A percentile compares a stretch with the other conserved stretches of the same genome.
Evolutionary conservation across 495 filamentous ascomycete species (phyloP).

Genomic region (Copromyces sp.): DNA sequence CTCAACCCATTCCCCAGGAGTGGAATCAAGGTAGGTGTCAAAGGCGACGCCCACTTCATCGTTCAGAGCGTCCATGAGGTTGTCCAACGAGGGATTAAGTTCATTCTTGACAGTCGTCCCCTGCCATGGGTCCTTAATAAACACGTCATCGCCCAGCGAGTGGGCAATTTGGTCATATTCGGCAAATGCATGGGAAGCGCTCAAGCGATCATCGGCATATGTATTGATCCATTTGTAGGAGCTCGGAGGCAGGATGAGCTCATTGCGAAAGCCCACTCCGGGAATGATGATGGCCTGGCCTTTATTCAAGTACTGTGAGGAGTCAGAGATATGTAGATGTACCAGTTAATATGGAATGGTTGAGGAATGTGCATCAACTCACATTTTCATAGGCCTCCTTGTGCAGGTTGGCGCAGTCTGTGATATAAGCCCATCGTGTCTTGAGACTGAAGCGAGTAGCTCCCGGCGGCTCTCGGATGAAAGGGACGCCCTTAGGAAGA

Average conservation of each 20-base stretch:
- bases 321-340: neutral
- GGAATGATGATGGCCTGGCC: slow-evolving; percentile 28
- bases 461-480: slow-evolving; percentile 13
- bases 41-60: slow-evolving; percentile 15
- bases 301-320: slow-evolving; percentile 20
- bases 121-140: slow-evolving; percentile 7
- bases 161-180: slow-evolving; percentile 10
- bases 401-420: slow-evolving; percentile 13
- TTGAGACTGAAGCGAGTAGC: slow-evolving; percentile 15
- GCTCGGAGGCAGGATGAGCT: slow-evolving; percentile 21
- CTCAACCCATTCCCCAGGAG: slow-evolving; percentile 7
- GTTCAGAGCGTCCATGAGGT: slow-evolving; percentile 9
- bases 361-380: neutral
- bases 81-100: slow-evolving; percentile 11
- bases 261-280: slow-evolving; percentile 20
- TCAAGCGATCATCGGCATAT: slow-evolving; percentile 12
- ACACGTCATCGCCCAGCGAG: slow-evolving; percentile 6
- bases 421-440: slow-evolving; percentile 1
- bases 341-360: no score
- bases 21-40: slow-evolving; percentile 9
- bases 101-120: slow-evolving; percentile 15
- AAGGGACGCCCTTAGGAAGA: slow-evolving; percentile 14
- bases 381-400: slow-evolving; percentile 22
- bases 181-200: slow-evolving; percentile 1
- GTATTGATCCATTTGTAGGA: slow-evolving; percentile 11